Conservation (phyloP, 371 early-diverging fungal genomes). For the Mucor velutinosus region DNA sequence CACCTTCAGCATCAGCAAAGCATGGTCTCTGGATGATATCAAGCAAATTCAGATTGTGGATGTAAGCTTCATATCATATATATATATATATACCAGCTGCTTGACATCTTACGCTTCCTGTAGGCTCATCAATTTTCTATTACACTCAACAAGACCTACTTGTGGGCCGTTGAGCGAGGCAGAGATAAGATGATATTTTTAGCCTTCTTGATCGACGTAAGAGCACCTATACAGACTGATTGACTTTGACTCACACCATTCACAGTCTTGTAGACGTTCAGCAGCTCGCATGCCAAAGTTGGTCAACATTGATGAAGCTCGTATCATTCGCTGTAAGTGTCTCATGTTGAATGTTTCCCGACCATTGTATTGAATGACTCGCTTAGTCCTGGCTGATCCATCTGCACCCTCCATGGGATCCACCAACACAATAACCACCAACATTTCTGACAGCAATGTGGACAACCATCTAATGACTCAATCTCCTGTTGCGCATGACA, state of each 20-base stretch:
- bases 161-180: slow-evolving; percentile 55
- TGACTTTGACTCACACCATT: background rate
- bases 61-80: slow-evolving; percentile 28
- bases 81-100: background rate
- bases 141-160: slow-evolving; percentile 48
- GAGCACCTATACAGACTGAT: background rate
- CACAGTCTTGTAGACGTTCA: slow-evolving; percentile 42
- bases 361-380: background rate
- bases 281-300: slow-evolving; percentile 43
- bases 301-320: slow-evolving; percentile 49
- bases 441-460: background rate
- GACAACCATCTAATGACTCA: slow-evolving; percentile 1
- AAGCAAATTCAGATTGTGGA: slow-evolving; percentile 57
- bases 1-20: slow-evolving; percentile 57
- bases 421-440: background rate
- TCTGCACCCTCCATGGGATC: slow-evolving; percentile 23
- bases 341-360: background rate
- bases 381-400: slow-evolving; percentile 27
- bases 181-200: slow-evolving; percentile 53
- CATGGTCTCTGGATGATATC: slow-evolving; percentile 64
- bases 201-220: slow-evolving; percentile 50
- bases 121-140: slow-evolving; percentile 53
- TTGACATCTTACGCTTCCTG: background rate
- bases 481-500: slow-evolving; percentile 3
- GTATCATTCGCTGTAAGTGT: slow-evolving; percentile 42